A percentile compares a stretch with the other conserved stretches of the same genome.
phyloP scores from a whole-genome alignment of 306 rosid genomes.

The Cicer bijugum region DNA sequence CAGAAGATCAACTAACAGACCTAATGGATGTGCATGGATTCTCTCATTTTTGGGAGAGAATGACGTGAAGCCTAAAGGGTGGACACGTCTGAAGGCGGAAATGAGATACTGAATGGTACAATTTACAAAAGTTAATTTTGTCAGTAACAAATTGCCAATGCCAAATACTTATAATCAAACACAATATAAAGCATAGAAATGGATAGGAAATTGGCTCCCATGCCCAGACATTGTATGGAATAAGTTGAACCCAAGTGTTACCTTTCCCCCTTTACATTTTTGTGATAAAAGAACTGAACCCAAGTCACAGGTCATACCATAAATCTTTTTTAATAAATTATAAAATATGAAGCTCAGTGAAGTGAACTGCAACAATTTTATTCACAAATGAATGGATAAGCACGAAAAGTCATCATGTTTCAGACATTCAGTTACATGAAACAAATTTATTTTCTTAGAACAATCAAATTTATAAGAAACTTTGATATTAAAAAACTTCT shows the following conservation, averaged over 20 bases:
- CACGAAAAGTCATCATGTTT: background rate
- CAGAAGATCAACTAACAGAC: slow-evolving; percentile 4
- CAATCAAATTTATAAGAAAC: slow-evolving; percentile 11
- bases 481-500: background rate
- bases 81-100: background rate
- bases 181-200: background rate
- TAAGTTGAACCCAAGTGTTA: slow-evolving; percentile 10
- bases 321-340: background rate
- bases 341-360: slow-evolving; percentile 8
- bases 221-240: background rate
- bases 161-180: background rate
- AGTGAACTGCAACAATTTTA: slow-evolving; percentile 13
- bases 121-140: background rate
- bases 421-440: background rate
- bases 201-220: background rate
- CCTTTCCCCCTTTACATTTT: background rate
- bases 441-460: background rate
- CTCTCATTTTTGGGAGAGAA: slow-evolving; percentile 11
- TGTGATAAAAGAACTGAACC: slow-evolving; percentile 23
- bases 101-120: slow-evolving; percentile 1
- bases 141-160: background rate
- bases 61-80: slow-evolving; percentile 1
- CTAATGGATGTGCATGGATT: background rate
- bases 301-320: background rate
- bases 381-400: background rate